A percentile compares a stretch with the other conserved stretches of the same genome.
phyloP scores from a whole-genome alignment of 441 rosid genomes.

The Iberis amara region DNA sequence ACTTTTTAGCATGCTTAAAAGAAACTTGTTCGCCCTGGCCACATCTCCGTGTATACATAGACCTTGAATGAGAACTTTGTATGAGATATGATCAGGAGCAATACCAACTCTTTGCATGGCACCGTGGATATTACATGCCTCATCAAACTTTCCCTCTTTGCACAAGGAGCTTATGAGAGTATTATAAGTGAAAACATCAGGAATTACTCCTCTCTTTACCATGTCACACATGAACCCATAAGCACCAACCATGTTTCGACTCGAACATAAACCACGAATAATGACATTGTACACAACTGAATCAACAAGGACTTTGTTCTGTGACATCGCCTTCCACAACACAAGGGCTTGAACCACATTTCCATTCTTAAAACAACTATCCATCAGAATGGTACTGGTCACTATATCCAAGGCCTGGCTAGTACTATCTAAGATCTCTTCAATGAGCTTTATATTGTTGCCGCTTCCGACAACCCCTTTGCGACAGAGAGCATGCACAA shows the following conservation, averaged over 20 bases:
- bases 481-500: slow-evolving; percentile 57
- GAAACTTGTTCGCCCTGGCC: slow-evolving; percentile 39
- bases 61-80: slow-evolving; percentile 52
- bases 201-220: slow-evolving; percentile 56
- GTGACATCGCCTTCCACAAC: slow-evolving; percentile 43
- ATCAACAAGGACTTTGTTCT: slow-evolving; percentile 35
- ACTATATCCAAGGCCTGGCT: slow-evolving; percentile 35
- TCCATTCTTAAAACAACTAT: slow-evolving; percentile 54
- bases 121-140: slow-evolving; percentile 43
- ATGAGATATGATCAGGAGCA: slow-evolving; percentile 52
- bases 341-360: slow-evolving; percentile 40
- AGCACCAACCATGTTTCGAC: slow-evolving; percentile 38
- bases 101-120: slow-evolving; percentile 47
- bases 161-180: slow-evolving; percentile 54
- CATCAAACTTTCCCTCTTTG: slow-evolving; percentile 47
- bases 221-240: slow-evolving; percentile 45
- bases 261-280: slow-evolving; percentile 49
- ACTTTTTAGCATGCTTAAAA: slow-evolving; percentile 39
- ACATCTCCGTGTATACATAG: slow-evolving; percentile 44
- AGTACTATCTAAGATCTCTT: slow-evolving; percentile 35
- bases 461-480: slow-evolving; percentile 39
- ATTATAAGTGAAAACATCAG: slow-evolving; percentile 56
- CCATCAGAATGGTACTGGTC: slow-evolving; percentile 60
- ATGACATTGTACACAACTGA: slow-evolving; percentile 54
- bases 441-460: slow-evolving; percentile 34